Evolutionary conservation across 139 green algal genomes (phyloP).

Genomic region (Micractinium sp.): DNA sequence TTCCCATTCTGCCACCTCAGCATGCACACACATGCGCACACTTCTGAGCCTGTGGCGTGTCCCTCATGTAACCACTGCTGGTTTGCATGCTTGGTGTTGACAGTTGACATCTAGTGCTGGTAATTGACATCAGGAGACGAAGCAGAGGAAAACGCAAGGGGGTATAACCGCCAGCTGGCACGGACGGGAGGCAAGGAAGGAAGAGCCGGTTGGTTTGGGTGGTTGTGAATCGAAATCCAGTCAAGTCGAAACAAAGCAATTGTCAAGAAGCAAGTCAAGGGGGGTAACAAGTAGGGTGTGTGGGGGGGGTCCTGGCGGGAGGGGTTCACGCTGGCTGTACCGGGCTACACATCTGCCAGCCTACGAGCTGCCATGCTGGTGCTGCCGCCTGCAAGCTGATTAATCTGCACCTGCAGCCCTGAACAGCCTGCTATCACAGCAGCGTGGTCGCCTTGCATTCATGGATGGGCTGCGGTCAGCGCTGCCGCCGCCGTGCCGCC

Average conservation of each 20-base stretch:
- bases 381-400: too few species aligned
- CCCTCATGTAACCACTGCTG: background rate
- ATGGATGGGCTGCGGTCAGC: background rate
- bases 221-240: background rate
- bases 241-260: background rate
- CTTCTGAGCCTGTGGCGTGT: background rate
- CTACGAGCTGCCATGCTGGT: too few species aligned
- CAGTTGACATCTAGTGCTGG: background rate
- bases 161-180: background rate
- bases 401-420: background rate
- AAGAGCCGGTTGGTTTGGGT: background rate
- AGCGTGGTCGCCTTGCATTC: background rate
- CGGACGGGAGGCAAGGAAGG: background rate
- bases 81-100: background rate
- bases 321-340: too few species aligned
- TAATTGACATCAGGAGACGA: too few species aligned
- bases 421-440: background rate
- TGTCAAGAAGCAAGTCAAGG: background rate
- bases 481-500: background rate
- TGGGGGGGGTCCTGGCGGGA: background rate
- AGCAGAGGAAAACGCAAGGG: too few species aligned
- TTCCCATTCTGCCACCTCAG: too few species aligned
- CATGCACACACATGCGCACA: too few species aligned
- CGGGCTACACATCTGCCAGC: too few species aligned
- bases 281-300: background rate